Conservation (phyloP, 2,329 filamentous ascomycete genomes). For the Fusarium chaquense region DNA sequence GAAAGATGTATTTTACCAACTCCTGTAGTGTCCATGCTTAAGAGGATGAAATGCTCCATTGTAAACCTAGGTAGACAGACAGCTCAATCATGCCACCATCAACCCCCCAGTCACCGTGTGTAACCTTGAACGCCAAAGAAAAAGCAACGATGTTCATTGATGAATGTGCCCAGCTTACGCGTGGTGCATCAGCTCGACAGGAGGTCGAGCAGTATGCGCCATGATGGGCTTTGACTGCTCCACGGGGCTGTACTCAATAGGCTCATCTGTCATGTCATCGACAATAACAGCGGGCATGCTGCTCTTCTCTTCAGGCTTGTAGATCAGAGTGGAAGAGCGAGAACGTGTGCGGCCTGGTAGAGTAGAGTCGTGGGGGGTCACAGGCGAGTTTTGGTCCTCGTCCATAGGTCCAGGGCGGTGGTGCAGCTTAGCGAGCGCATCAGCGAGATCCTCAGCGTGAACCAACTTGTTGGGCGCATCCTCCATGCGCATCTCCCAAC, state of each 20-base stretch:
- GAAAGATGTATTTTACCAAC: slow-evolving; percentile 41
- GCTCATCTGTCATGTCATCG: slow-evolving; percentile 73
- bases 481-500: slow-evolving; percentile 76
- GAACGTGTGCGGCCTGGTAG: slow-evolving; percentile 59
- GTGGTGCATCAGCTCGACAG: slow-evolving; percentile 72
- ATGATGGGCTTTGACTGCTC: slow-evolving; percentile 61
- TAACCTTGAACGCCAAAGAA: slow-evolving; percentile 42
- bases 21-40: slow-evolving; percentile 35
- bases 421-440: slow-evolving; percentile 72
- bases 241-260: slow-evolving; percentile 58
- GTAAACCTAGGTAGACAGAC: slow-evolving; percentile 19
- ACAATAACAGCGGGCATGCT: slow-evolving; percentile 74
- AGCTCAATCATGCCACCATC: slow-evolving; percentile 23
- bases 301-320: slow-evolving; percentile 68
- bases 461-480: slow-evolving; percentile 78
- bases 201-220: slow-evolving; percentile 72
- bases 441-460: slow-evolving; percentile 76
- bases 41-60: slow-evolving; percentile 36
- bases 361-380: slow-evolving; percentile 50
- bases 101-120: slow-evolving; percentile 8
- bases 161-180: slow-evolving; percentile 36
- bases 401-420: slow-evolving; percentile 60
- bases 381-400: slow-evolving; percentile 48
- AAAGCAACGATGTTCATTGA: slow-evolving; percentile 6
- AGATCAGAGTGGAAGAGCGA: slow-evolving; percentile 74